Percentiles rank a stretch among this genome's conserved stretches.
phyloP scores from a whole-genome alignment of 2,329 filamentous ascomycete genomes.

The Rhynchosporium agropyri region DNA sequence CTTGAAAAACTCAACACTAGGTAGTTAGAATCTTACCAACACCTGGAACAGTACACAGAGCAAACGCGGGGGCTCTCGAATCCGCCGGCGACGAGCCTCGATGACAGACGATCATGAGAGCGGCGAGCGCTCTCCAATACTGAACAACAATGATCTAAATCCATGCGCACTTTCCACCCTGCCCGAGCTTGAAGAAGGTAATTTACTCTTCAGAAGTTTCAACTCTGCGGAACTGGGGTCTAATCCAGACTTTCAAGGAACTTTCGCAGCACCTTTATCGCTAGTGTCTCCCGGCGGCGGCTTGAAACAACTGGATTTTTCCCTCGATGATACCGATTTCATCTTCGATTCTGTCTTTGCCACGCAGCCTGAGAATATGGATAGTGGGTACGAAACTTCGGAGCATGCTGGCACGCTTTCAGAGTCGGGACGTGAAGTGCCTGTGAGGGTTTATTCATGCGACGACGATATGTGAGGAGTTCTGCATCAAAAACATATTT shows the following conservation, averaged over 20 bases:
- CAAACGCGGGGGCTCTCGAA: slow-evolving; percentile 38
- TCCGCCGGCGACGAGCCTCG: slow-evolving; percentile 25
- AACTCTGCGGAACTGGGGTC: neutral
- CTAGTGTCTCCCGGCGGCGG: slow-evolving; percentile 49
- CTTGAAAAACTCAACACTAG: too few species aligned
- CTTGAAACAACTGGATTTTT: slow-evolving; percentile 50
- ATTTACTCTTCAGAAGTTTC: neutral
- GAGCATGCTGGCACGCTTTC: slow-evolving; percentile 25
- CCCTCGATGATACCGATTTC: slow-evolving; percentile 45
- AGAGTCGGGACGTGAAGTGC: slow-evolving; percentile 21
- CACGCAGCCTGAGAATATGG: slow-evolving; percentile 24
- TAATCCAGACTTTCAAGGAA: slow-evolving; percentile 33
- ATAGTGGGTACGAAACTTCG: slow-evolving; percentile 31
- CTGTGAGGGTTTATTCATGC: slow-evolving; percentile 32
- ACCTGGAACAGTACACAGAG: slow-evolving; percentile 29
- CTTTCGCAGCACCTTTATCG: slow-evolving; percentile 41
- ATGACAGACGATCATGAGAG: slow-evolving; percentile 10
- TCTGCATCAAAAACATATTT: neutral
- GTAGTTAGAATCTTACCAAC: too few species aligned
- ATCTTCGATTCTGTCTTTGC: slow-evolving; percentile 35
- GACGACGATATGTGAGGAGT: slow-evolving; percentile 38
- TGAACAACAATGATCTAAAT: slow-evolving; percentile 31
- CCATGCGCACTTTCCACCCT: slow-evolving; percentile 28
- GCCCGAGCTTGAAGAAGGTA: slow-evolving; percentile 29
- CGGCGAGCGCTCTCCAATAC: slow-evolving; percentile 10